Base-by-base conservation (phyloP, 192 early-diverging fungal genomes). In the Mycoemilia scoparia region DNA sequence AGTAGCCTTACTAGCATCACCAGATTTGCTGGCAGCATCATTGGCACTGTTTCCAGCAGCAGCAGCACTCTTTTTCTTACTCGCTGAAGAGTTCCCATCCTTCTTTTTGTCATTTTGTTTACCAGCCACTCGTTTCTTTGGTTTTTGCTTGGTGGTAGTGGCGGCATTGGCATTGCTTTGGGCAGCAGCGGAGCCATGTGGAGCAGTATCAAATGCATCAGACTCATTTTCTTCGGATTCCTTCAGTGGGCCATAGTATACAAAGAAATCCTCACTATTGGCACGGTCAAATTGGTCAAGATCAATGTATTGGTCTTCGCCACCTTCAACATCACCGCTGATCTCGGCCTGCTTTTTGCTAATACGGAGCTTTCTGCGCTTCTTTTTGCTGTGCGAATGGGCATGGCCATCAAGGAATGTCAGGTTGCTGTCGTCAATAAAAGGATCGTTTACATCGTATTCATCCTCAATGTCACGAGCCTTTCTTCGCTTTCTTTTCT, bases 341-440 rank as follows among this genome's bases (percentile, higher is more conserved):
- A 47, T 52, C 14, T 54, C 54, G 5, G 52, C 54, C 25, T 48
- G 49, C 33, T 24, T 45, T n/a, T n/a, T n/a, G n/a, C n/a, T n/a
- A n/a, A n/a, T n/a, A n/a, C n/a, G n/a, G n/a, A n/a, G n/a, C 43
- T 50, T 57, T 40, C 54, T 49, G 36, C 60, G 60, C 46, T 53
- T 48, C 36, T 63, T 52, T 23, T 43, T 45, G 39, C 49, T 41
- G 37, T 51, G 49, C 9, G 25, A 23, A 15, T 53, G 51, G 24
- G 34, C 50, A 27, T 63, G 54, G 0, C 54, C 50, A 32, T 49
- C 46, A 53, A 63, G 52, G 36, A 63, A 45, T 20, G 60, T 63
- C 24, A 63, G 45, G 26, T 63, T 54, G 29, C 49, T 57, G 29
- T 63, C 60, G 32, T 63, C 60, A 45, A 63, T 63, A 49, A 63